Percentiles rank a stretch among this genome's conserved stretches.
Evolutionary conservation across 208 protist species (phyloP).

Genomic region (Porcisia deanei): DNA sequence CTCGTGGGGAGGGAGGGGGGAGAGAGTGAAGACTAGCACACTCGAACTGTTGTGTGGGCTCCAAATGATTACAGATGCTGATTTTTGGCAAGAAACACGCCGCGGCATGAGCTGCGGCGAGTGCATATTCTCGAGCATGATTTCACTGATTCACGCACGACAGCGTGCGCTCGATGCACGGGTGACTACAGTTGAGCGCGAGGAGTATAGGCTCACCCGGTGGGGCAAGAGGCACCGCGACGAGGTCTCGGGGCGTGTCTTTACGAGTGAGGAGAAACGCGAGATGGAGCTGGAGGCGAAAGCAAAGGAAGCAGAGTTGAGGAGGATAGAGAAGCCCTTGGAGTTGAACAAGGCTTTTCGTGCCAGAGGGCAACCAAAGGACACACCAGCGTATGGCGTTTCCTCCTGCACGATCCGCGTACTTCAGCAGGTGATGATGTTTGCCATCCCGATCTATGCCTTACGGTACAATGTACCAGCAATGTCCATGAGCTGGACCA

Average conservation of each 20-base stretch:
- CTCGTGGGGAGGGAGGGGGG: neutral
- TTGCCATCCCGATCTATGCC: slow-evolving; percentile 75
- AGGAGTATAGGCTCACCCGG: slow-evolving; percentile 35
- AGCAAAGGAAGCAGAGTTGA: slow-evolving; percentile 33
- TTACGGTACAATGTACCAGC: slow-evolving; percentile 86
- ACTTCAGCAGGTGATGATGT: slow-evolving; percentile 89
- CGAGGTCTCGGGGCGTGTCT: slow-evolving; percentile 35
- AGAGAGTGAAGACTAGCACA: neutral
- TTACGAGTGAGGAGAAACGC: slow-evolving; percentile 35
- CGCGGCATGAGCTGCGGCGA: slow-evolving; percentile 59
- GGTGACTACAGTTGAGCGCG: slow-evolving; percentile 33
- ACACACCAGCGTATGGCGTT: slow-evolving; percentile 35
- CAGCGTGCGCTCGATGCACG: slow-evolving; percentile 56
- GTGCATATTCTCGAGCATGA: slow-evolving; percentile 67
- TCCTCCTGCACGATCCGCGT: slow-evolving; percentile 57
- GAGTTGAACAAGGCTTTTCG: slow-evolving; percentile 46
- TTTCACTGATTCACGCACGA: slow-evolving; percentile 65
- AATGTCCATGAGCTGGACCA: slow-evolving; percentile 89
- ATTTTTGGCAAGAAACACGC: slow-evolving; percentile 85
- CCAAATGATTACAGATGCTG: slow-evolving; percentile 81
- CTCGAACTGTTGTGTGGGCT: too few species aligned
- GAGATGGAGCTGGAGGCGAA: slow-evolving; percentile 23
- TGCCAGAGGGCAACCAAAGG: neutral
- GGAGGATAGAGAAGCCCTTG: slow-evolving; percentile 35
- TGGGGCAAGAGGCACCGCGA: slow-evolving; percentile 37